Conservation (phyloP, 208 protist genomes). For the Trypanosoma conorhini region DNA sequence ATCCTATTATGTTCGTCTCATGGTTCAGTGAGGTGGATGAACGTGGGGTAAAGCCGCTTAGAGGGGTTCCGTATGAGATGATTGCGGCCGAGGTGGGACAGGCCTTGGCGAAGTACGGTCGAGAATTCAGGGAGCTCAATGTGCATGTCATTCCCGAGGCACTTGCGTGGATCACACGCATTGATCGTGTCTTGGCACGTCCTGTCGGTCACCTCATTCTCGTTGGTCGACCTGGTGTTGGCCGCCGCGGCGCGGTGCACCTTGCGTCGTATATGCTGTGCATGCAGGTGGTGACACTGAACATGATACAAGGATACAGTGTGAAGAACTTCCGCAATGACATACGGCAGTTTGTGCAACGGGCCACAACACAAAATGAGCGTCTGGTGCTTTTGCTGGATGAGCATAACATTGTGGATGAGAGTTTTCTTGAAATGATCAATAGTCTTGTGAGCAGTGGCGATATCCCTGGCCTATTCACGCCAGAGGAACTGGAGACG, state of each 20-base stretch:
- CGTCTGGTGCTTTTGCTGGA: slow-evolving; percentile 96
- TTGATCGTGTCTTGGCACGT: slow-evolving; percentile 88
- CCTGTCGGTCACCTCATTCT: slow-evolving; percentile 91
- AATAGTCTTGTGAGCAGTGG: slow-evolving; percentile 94
- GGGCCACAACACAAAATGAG: slow-evolving; percentile 74
- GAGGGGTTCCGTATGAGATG: slow-evolving; percentile 75
- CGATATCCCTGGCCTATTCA: slow-evolving; percentile 96
- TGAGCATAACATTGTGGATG: slow-evolving; percentile 96
- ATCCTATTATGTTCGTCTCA: slow-evolving; percentile 87
- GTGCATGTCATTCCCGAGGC: slow-evolving; percentile 94
- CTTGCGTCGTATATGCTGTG: slow-evolving; percentile 86
- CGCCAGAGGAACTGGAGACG: slow-evolving; percentile 95
- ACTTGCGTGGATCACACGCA: slow-evolving; percentile 86
- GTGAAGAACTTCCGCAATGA: slow-evolving; percentile 91
- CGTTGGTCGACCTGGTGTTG: slow-evolving; percentile 92
- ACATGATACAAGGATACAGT: slow-evolving; percentile 91
- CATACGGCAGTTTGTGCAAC: slow-evolving; percentile 77
- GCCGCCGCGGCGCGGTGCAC: slow-evolving; percentile 80
- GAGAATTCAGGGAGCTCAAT: slow-evolving; percentile 93
- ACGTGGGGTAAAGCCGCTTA: slow-evolving; percentile 35
- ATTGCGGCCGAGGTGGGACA: slow-evolving; percentile 75
- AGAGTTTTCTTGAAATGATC: slow-evolving; percentile 96
- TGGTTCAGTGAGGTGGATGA: slow-evolving; percentile 63
- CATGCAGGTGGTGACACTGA: slow-evolving; percentile 87
- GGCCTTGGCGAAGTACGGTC: slow-evolving; percentile 93